Evolutionary conservation across 129 eudicot genomes (phyloP).

Genomic region (Flaveria brownii): DNA sequence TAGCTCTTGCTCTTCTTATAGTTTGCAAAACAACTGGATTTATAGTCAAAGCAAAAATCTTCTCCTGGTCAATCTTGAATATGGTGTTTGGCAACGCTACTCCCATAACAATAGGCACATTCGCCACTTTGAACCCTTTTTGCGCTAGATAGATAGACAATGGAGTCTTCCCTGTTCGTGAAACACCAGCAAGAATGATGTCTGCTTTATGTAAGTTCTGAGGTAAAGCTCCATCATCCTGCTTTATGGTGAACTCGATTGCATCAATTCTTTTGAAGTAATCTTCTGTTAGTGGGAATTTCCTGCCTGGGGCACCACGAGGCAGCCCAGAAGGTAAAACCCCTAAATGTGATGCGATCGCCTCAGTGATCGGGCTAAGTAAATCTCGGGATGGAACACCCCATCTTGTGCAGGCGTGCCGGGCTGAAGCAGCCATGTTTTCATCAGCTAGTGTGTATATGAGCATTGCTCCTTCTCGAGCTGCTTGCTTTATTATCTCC

Average conservation of each 20-base stretch:
- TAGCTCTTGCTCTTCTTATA: slow-evolving; percentile 79
- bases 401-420: slow-evolving; percentile 83
- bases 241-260: slow-evolving; percentile 93
- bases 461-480: slow-evolving; percentile 80
- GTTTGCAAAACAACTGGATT: slow-evolving; percentile 77
- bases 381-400: slow-evolving; percentile 69
- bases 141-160: slow-evolving; percentile 83
- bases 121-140: slow-evolving; percentile 92
- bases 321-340: slow-evolving; percentile 91
- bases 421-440: slow-evolving; percentile 75
- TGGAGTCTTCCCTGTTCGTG: slow-evolving; percentile 93
- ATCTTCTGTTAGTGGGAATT: slow-evolving; percentile 57
- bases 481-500: slow-evolving; percentile 87
- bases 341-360: slow-evolving; percentile 74
- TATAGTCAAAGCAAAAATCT: slow-evolving; percentile 82
- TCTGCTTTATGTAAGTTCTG: slow-evolving; percentile 69
- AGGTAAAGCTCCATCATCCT: slow-evolving; percentile 95
- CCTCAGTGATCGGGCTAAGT: slow-evolving; percentile 83
- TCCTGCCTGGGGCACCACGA: slow-evolving; percentile 88
- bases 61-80: slow-evolving; percentile 74
- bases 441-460: slow-evolving; percentile 94
- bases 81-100: slow-evolving; percentile 60
- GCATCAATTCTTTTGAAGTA: slow-evolving; percentile 87
- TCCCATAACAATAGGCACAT: slow-evolving; percentile 86
- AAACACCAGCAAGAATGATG: slow-evolving; percentile 84